Conservation (phyloP, 352 stramenopile species). For the Globisporangium viniferum region DNA sequence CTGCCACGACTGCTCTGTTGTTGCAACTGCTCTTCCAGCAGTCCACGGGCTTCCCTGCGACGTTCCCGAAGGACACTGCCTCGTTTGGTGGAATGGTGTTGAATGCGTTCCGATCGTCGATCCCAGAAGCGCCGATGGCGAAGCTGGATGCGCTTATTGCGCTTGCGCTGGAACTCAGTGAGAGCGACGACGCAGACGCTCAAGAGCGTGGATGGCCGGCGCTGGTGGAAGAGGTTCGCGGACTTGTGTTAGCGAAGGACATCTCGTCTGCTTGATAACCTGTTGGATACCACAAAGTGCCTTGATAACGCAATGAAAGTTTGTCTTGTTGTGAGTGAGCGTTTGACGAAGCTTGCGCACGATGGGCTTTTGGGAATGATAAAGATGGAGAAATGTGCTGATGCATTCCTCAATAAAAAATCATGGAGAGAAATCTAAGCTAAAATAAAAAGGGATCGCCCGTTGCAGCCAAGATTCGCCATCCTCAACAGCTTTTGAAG, state of each 20-base stretch:
- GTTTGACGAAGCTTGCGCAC: neutral
- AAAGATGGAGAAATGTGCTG: neutral
- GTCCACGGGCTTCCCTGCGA: conserved; percentile 39
- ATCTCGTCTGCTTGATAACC: conserved; percentile 20
- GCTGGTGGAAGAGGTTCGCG: conserved; percentile 23
- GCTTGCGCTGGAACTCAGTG: conserved; percentile 10
- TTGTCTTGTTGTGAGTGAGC: neutral
- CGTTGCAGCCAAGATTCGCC: neutral
- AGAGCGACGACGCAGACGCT: neutral
- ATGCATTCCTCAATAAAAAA: conserved; percentile 15
- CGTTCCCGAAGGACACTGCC: conserved; percentile 39
- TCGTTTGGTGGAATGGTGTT: conserved; percentile 40
- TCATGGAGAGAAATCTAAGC: conserved; percentile 7
- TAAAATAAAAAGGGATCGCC: neutral
- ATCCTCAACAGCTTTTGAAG: neutral
- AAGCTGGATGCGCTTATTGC: conserved; percentile 29
- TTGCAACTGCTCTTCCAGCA: conserved; percentile 77
- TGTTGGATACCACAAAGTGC: neutral
- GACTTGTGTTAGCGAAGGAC: conserved; percentile 42
- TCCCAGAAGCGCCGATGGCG: conserved; percentile 32
- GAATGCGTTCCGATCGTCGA: conserved; percentile 32
- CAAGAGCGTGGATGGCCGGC: conserved; percentile 17
- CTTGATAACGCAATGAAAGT: neutral
- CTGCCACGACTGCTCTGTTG: conserved; percentile 28
- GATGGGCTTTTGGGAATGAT: neutral